Percentiles rank a stretch among this genome's conserved stretches.
Conservation (phyloP, 305 asterid genomes). For the Petunia hybrid region DNA sequence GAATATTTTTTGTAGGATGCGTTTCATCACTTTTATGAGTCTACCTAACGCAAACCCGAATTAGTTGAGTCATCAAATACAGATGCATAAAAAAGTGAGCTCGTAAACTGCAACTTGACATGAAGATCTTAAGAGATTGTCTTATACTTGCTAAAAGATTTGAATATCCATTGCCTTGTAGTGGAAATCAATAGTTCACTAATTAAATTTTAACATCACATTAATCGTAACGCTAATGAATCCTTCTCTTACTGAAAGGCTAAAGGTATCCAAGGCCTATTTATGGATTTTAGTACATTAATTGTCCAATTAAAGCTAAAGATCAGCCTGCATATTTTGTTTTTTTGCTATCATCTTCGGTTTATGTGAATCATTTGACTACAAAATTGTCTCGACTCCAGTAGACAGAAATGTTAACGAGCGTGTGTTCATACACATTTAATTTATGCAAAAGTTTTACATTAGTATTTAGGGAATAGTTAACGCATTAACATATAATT, state of each 20-base stretch:
- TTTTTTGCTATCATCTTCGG: neutral
- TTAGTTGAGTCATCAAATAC: too few relatives aligned
- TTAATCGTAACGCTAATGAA: neutral
- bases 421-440: neutral
- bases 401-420: neutral
- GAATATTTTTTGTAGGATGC: too few relatives aligned
- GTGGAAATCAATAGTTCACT: neutral
- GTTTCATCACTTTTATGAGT: too few relatives aligned
- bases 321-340: neutral
- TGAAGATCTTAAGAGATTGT: neutral
- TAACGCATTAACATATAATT: neutral
- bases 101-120: neutral
- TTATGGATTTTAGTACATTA: neutral
- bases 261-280: neutral
- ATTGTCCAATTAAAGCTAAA: neutral
- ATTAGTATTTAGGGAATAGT: neutral
- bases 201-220: neutral
- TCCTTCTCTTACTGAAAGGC: neutral
- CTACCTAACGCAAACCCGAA: too few relatives aligned
- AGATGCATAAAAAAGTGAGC: too few relatives aligned
- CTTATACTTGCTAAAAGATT: neutral
- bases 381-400: conserved; percentile 22
- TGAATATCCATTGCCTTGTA: too few relatives aligned
- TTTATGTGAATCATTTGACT: neutral
- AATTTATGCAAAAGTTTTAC: neutral